Evolutionary conservation across 345 rosid genomes (phyloP), one percentile per base, ranked within the genome.

Genomic region (Durio zibethinus): DNA sequence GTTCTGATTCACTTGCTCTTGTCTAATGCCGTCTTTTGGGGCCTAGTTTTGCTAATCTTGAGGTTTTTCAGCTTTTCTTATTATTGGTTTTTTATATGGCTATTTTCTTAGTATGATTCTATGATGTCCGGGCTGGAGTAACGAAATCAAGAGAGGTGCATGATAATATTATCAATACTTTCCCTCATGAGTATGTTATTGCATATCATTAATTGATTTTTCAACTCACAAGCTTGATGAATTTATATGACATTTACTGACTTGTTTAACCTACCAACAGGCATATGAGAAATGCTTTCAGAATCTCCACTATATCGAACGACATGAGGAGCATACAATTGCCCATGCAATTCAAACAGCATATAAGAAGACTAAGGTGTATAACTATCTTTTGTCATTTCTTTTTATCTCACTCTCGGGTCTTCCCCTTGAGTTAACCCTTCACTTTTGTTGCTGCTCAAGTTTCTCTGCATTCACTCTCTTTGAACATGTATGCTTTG

Each of bases 301-400:
- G 83, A 93, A 95, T 87, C 99, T 96, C 66, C 94, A 96, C 81
- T 90, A 88, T 16, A 72, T 96, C 61, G 99, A 96, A 77, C 90
- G 97, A 29, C 97, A 96, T 12, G 97, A 96, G 82, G 96, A 90
- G 68, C 98, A 96, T 84, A 96, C 99, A n/a, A 92, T 96, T 82
- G 97, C 98, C 5, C 98, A 96, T 68, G 93, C 98, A 36, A 68
- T 96, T 72, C 96, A 90, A 76, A 90, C 97, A 52, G 14, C 85
- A 56, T 93, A 87, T 78, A 92, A 96, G 91, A 93, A 92, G 88
- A 96, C 98, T n/a, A 96, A 96, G 97, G 98, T 93, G 79, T 56
- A 67, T 42, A 70, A 64, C 61, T 56, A 47, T 10, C 56, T 53
- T 21, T 48, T 25, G 7, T 50, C 27, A 25, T 72, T 53, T 10